Evolutionary conservation across 1,284 basidiomycete genomes (phyloP), one percentile per base, ranked within the genome.

Genomic region (Athelia psychrophila): DNA sequence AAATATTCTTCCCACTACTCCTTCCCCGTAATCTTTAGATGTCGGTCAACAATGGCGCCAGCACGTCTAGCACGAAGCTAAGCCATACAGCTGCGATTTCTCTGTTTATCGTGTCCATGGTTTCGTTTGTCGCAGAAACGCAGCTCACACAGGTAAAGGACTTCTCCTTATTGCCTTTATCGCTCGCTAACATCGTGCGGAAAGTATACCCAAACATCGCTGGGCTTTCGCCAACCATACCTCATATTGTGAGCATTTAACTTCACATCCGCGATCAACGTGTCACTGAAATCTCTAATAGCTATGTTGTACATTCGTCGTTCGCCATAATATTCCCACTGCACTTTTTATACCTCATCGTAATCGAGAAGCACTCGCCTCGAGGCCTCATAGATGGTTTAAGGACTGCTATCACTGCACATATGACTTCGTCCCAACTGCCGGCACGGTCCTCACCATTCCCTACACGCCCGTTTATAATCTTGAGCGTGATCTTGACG

Each of bases 231-330:
- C 47, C 86, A 91, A 50, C 88, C 91, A 1, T 92, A 83, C 72
- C 83, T 93, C 58, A 70, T 91, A 56, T 88, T 93, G 88, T 91
- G 60, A 58, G 80, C 61, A 35, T 13, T 13, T 13, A 36, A 40
- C 47, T 35, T n/a, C 18, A 10, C 36, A 42, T 13, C n/a, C 23
- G 49, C 44, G 15, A 23, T 44, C 22, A 49, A 19, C 18, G 36
- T 13, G 27, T 30, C 27, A 30, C 27, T 30, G 6, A 30, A 48
- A 22, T 48, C 16, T 22, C 40, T 22, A 30, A 30, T 56, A 91
- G 88, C 65, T 92, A 89, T 64, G 64, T 87, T 56, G 88, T 88
- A 5, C 91, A 92, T 64, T 87, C 87, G 2, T 75, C 80, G 3
- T 83, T 93, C 61, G 60, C 72, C 10, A 61, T 91, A 52, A 81